phyloP scores from a whole-genome alignment of 495 filamentous ascomycete species.

The Endocarpon pusillum region DNA sequence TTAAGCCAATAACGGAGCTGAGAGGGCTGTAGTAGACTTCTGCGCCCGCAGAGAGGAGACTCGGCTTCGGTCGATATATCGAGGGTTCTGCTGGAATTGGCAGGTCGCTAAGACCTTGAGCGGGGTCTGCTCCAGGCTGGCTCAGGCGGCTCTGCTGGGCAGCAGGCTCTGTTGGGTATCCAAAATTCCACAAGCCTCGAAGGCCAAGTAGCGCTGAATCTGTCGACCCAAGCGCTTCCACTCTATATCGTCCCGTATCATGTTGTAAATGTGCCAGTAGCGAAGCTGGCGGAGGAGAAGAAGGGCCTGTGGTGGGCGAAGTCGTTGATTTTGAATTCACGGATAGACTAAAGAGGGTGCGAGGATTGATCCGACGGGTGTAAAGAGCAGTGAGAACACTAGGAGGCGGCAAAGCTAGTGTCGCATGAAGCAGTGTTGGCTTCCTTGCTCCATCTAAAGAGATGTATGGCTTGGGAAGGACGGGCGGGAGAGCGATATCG shows the following conservation, averaged over 20 bases:
- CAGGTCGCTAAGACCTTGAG: conserved; percentile 3
- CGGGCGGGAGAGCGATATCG: conserved; percentile 35
- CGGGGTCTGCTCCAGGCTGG: conserved; percentile 2
- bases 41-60: conserved; percentile 59
- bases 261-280: conserved; percentile 68
- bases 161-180: conserved; percentile 13
- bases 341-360: conserved; percentile 59
- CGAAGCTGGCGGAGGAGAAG: conserved; percentile 26
- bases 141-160: conserved; percentile 39
- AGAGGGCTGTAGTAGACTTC: conserved; percentile 88
- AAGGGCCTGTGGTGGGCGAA: conserved; percentile 35
- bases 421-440: conserved; percentile 69
- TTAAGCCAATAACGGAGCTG: conserved; percentile 77
- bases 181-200: conserved; percentile 87
- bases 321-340: conserved; percentile 73
- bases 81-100: conserved; percentile 6
- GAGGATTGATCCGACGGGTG: conserved; percentile 62
- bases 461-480: conserved; percentile 19
- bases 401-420: conserved; percentile 61
- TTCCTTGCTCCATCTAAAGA: conserved; percentile 18
- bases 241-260: conserved; percentile 73
- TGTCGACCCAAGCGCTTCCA: conserved; percentile 82
- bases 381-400: conserved; percentile 79
- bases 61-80: conserved; percentile 2
- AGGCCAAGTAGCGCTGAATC: conserved; percentile 79